These are phyloP conservation scores for Strobilomyces confusus DNA, from an alignment of 768 basidiomycete genomes.

Conservation along the genomic window DNA sequence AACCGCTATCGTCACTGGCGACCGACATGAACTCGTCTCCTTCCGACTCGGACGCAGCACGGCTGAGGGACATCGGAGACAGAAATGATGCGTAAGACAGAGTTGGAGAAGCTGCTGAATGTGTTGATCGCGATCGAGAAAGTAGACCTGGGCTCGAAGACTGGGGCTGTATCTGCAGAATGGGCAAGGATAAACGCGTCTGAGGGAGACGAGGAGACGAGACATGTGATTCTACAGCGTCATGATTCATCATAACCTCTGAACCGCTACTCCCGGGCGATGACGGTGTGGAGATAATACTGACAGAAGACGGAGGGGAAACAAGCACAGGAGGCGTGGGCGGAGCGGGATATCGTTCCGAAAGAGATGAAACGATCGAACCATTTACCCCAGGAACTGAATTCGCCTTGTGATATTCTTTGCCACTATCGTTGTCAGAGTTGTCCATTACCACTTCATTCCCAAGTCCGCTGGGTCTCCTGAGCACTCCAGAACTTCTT, in stretches of 20 bases:
- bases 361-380: constrained; percentile 25
- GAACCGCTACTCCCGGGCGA: constrained; percentile 18
- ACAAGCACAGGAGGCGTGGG: constrained; percentile 26
- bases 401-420: background rate
- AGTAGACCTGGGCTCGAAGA: background rate
- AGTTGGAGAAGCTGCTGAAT: constrained; percentile 13
- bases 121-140: constrained; percentile 1
- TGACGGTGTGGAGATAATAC: constrained; percentile 21
- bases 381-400: background rate
- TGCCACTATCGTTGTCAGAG: constrained; percentile 1
- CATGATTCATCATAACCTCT: constrained; percentile 10
- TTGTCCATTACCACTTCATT: constrained; percentile 7
- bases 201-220: background rate
- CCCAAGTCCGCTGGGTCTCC: constrained; percentile 18
- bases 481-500: constrained; percentile 4
- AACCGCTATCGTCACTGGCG: constrained; percentile 17
- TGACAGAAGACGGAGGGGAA: constrained; percentile 26
- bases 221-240: background rate
- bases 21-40: constrained; percentile 25
- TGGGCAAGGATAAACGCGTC: background rate
- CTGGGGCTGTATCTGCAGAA: constrained; percentile 13
- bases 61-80: constrained; percentile 21
- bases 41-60: constrained; percentile 19
- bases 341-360: constrained; percentile 30
- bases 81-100: constrained; percentile 24